Evolutionary conservation across 176 grass and related monocot species (phyloP).

Genomic region (Raddia distichophylla): DNA sequence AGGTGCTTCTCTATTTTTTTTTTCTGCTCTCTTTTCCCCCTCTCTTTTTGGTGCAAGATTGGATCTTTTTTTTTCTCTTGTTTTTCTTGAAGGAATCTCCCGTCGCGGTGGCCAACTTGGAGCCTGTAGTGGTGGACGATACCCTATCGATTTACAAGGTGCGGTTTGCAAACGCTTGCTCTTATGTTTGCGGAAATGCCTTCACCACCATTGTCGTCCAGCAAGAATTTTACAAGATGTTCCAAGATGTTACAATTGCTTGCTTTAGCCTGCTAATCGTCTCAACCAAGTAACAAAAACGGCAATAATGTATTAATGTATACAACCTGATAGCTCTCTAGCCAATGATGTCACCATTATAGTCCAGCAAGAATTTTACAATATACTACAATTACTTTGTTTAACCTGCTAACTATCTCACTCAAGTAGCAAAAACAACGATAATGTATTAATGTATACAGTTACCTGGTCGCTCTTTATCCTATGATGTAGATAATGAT

Average conservation of each 20-base stretch:
- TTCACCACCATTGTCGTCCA: background rate
- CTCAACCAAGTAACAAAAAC: background rate
- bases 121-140: constrained; percentile 60
- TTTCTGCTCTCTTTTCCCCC: background rate
- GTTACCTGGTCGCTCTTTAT: no score
- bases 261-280: background rate
- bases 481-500: background rate
- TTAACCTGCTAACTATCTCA: no score
- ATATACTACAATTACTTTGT: no score
- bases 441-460: no score
- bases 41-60: background rate
- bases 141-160: constrained; percentile 81
- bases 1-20: constrained; percentile 36
- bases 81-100: constrained; percentile 48
- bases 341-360: no score
- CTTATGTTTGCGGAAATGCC: constrained; percentile 26
- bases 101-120: constrained; percentile 22
- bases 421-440: no score
- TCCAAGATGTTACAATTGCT: background rate
- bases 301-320: background rate
- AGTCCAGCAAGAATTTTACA: no score
- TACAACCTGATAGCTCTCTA: background rate
- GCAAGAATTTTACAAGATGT: constrained; percentile 1
- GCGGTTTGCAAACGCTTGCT: background rate
- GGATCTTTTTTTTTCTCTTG: background rate